Evolutionary conservation across 2,329 filamentous ascomycete species (phyloP).

Genomic region (Calonectria multiphialidica): DNA sequence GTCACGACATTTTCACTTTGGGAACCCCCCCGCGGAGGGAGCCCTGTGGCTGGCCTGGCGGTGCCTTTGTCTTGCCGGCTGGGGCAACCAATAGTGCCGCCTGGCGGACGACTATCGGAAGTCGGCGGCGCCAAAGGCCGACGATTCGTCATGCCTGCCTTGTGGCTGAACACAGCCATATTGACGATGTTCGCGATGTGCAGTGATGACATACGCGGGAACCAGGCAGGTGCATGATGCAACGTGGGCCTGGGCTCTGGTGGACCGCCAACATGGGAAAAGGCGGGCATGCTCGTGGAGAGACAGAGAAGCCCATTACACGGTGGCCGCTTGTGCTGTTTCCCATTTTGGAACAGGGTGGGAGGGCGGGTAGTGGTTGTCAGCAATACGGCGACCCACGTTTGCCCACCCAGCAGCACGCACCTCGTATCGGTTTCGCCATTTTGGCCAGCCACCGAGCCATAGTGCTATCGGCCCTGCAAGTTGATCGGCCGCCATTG

Average conservation of each 20-base stretch:
- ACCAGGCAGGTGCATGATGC: conserved; percentile 27
- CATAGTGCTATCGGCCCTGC: conserved; percentile 41
- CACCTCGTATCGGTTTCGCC: conserved; percentile 46
- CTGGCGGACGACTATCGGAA: not conserved
- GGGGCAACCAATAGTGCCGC: not conserved
- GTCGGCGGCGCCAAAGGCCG: conserved; percentile 2
- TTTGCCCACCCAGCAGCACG: conserved; percentile 31
- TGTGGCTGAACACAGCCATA: conserved; percentile 29
- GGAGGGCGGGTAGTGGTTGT: conserved; percentile 37
- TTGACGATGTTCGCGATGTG: not conserved
- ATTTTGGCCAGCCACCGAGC: conserved; percentile 38
- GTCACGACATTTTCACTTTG: conserved; percentile 18
- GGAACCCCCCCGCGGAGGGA: not conserved
- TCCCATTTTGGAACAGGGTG: conserved; percentile 36
- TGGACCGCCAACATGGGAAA: conserved; percentile 28
- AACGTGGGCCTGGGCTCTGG: conserved; percentile 32
- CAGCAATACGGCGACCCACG: conserved; percentile 41
- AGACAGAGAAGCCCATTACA: conserved; percentile 32
- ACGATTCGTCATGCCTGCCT: conserved; percentile 16
- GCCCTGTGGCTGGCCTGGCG: not conserved
- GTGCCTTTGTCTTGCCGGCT: not conserved
- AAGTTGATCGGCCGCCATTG: conserved; percentile 38
- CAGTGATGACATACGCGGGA: conserved; percentile 32
- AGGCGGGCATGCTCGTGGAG: conserved; percentile 16
- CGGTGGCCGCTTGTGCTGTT: conserved; percentile 24